phyloP scores from a whole-genome alignment of 306 rosid species.

The Lathyrus tuberosus region DNA sequence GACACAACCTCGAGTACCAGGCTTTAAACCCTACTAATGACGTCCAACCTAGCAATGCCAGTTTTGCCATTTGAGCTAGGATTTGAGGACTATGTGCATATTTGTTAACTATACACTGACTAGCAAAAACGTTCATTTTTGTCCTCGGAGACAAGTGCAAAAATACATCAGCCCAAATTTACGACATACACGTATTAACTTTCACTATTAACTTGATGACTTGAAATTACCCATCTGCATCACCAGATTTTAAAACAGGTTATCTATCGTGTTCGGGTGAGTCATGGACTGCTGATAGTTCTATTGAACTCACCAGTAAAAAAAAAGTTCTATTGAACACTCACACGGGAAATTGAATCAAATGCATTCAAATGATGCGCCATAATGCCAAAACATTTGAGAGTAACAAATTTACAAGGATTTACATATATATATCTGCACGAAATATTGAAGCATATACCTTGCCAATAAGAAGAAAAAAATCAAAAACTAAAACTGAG shows the following conservation, averaged over 20 bases:
- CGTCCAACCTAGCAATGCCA: too few species aligned
- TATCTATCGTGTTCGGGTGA: not conserved
- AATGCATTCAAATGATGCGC: not conserved
- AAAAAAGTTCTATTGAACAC: not conserved
- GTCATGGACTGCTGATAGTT: not conserved
- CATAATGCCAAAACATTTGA: not conserved
- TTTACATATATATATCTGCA: constrained; percentile 33
- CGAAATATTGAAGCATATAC: constrained; percentile 17
- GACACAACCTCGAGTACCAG: too few species aligned
- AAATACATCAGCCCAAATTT: not conserved
- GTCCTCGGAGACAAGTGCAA: not conserved
- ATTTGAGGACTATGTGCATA: too few species aligned
- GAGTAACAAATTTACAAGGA: not conserved
- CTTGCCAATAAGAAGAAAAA: not conserved
- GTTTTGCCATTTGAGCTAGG: too few species aligned
- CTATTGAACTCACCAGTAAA: not conserved
- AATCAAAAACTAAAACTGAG: not conserved
- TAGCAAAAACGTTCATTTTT: not conserved
- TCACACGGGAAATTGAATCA: not conserved
- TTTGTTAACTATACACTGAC: not conserved
- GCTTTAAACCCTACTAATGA: too few species aligned
- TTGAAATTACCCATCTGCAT: not conserved
- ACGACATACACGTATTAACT: not conserved
- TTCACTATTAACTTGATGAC: not conserved
- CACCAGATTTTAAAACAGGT: not conserved